A percentile compares a stretch with the other conserved stretches of the same genome.
These are phyloP conservation scores for Rhizophagus sp. DNA, from an alignment of 192 early-diverging fungal species.

Conservation along the genomic window DNA sequence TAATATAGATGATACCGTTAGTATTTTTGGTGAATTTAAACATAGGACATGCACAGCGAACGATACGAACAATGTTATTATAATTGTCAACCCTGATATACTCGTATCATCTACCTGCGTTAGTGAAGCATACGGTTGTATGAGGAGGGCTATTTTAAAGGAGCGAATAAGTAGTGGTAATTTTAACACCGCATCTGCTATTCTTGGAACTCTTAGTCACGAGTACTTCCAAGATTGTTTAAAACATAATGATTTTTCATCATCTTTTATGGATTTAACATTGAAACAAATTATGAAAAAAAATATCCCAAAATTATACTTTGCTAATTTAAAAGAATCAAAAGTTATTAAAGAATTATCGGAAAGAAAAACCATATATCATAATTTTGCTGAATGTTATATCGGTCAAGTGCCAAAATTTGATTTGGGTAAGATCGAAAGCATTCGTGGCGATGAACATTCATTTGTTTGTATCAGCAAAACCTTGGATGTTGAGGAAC, in stretches of 20 bases:
- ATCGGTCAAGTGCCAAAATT: conserved; percentile 33
- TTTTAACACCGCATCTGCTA: conserved; percentile 51
- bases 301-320: conserved; percentile 71
- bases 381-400: conserved; percentile 36
- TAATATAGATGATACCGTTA: background rate
- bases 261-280: conserved; percentile 40
- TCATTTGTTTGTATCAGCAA: conserved; percentile 50
- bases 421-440: conserved; percentile 16
- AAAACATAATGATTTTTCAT: conserved; percentile 59
- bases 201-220: conserved; percentile 85
- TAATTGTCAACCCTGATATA: conserved; percentile 81
- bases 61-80: background rate
- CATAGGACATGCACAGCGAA: background rate
- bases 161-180: conserved; percentile 53
- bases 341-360: conserved; percentile 7
- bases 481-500: conserved; percentile 87
- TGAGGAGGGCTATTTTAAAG: conserved; percentile 77
- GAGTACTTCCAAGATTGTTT: conserved; percentile 75
- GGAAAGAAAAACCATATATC: background rate
- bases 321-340: conserved; percentile 58
- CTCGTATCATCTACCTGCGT: conserved; percentile 77
- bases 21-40: background rate
- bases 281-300: conserved; percentile 54
- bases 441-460: conserved; percentile 25
- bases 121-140: conserved; percentile 74